Base-by-base conservation (phyloP, 805 yeast species). In the Saturnispora diversa region DNA sequence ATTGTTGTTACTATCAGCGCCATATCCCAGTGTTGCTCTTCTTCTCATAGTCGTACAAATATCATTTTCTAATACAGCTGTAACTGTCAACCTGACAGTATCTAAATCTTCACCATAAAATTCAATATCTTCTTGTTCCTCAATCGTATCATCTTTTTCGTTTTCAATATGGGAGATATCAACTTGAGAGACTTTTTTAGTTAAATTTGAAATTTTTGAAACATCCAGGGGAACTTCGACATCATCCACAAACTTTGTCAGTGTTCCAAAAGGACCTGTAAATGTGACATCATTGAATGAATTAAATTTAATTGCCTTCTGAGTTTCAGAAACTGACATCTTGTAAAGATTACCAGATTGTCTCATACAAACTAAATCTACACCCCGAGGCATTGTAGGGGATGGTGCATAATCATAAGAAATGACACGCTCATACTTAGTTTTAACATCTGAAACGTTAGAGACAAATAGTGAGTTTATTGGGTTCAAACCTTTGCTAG, bases 281-380 rank as follows among this genome's bases (percentile, higher is more conserved):
- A 78, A 62, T 3, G 79, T 64, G 26, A 83, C 59, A 40, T 80
- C 85, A 52, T 83, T 83, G 50, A 67, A 72, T 1, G 90, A 75
- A 49, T 77, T 83, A 59, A 87, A 82, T 12, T 65, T 66, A 7
- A 82, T 55, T 7, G 77, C 67, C 27, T 76, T 75, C 24, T 77
- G 77, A 37, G 82, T 72, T 54, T 84, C 90, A 1, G 66, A 61
- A 0, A 80, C 83, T 0, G 80, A 73, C 88, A 84, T 84, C 43
- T 81, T 68, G 59, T 83, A 87, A 0, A 87, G 78, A 39, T 84
- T 80, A 3, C 97, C 97, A 1, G 94, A 83, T 52, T 85, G 94
- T 48, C 96, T 68, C 82, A 88, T 81, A 58, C 97, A 87, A 22
- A 88, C 76, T 43, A 84, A 68, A 50, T 80, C 77, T 7, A 83